phyloP scores from a whole-genome alignment of 768 basidiomycete species.

The Leucosporidium yakuticum region DNA sequence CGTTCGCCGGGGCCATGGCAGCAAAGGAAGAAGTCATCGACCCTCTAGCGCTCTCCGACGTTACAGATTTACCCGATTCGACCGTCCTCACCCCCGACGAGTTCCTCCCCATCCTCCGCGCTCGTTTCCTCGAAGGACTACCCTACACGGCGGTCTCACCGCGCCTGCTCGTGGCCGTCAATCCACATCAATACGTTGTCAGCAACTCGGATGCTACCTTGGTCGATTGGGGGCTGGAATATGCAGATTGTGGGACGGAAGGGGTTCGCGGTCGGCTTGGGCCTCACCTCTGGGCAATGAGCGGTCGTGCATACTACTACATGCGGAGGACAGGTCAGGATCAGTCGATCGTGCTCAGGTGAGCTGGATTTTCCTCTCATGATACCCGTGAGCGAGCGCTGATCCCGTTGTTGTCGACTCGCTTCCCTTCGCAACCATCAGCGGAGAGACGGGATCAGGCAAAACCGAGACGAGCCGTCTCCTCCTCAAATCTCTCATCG shows the following conservation, averaged over 20 bases:
- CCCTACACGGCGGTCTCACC: constrained; percentile 72
- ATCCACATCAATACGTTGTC: constrained; percentile 84
- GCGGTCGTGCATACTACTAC: constrained; percentile 89
- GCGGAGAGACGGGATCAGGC: constrained; percentile 86
- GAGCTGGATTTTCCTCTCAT: constrained; percentile 39
- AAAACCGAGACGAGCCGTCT: constrained; percentile 86
- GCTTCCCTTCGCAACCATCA: constrained; percentile 41
- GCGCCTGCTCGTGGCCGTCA: constrained; percentile 72
- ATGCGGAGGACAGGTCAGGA: constrained; percentile 92
- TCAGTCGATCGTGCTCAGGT: constrained; percentile 82
- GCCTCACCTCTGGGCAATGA: constrained; percentile 88
- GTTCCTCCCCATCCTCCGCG: constrained; percentile 74
- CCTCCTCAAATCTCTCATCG: constrained; percentile 86
- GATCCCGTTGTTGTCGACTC: too few relatives aligned
- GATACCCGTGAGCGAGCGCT: not conserved
- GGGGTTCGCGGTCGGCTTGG: constrained; percentile 48
- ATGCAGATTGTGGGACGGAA: constrained; percentile 58
- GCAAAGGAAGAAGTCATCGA: constrained; percentile 25
- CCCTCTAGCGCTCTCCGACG: constrained; percentile 36
- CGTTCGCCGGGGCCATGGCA: too few relatives aligned
- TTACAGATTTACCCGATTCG: constrained; percentile 63
- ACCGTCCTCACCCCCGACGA: constrained; percentile 66
- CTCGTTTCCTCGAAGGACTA: constrained; percentile 75
- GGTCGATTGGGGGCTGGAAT: constrained; percentile 78
- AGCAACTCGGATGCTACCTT: constrained; percentile 77